Evolutionary conservation across 208 protist genomes (phyloP), one percentile per base, ranked within the genome.

Genomic region (Leptomonas pyrrhocoris): DNA sequence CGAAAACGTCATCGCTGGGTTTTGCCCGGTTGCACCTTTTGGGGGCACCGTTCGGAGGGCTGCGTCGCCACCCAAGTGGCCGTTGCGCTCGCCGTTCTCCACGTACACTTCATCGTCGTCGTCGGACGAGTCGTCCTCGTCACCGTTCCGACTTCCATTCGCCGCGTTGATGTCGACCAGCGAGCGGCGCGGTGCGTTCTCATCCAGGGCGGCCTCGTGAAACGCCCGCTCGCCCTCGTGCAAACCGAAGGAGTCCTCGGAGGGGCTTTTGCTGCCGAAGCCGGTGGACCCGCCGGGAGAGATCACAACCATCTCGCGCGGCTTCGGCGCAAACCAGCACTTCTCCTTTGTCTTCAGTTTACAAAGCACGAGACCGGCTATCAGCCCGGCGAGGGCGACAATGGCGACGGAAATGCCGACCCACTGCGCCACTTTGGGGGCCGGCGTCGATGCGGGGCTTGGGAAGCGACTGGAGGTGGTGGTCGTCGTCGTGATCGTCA

Each of bases 271-370:
- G 15, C 60, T 49, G 5, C 60, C 23, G 3, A 8, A 2, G 1
- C 7, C 19, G 18, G 27, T 7, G 34, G 19, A 28, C 21, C 9
- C 19, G 19, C 34, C n/a, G 15, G 40, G 36, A 0, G 36, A n/a
- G 25, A 27, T 21, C 27, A 57, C 42, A 27, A 45, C 15, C 16
- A 18, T 51, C 23, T 25, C 30, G 5, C 42, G 30, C 34, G 46
- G 42, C 43, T 68, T 53, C 25, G 27, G 18, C 4, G 50, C 53
- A 21, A 68, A 74, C 51, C 69, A 74, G 38, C 60, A 74, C 59
- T 64, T 45, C 28, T 64, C 43, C 23, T 61, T 74, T 21, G n/a
- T 46, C 51, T 53, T 58, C 21, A 58, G 18, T 46, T 61, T 74
- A 60, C 53, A 62, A 8, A 62, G 31, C 23, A 74, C 48, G 2